A percentile compares a stretch with the other conserved stretches of the same genome.
Evolutionary conservation across 306 rosid genomes (phyloP).

Genomic region (Quercus bicolor): DNA sequence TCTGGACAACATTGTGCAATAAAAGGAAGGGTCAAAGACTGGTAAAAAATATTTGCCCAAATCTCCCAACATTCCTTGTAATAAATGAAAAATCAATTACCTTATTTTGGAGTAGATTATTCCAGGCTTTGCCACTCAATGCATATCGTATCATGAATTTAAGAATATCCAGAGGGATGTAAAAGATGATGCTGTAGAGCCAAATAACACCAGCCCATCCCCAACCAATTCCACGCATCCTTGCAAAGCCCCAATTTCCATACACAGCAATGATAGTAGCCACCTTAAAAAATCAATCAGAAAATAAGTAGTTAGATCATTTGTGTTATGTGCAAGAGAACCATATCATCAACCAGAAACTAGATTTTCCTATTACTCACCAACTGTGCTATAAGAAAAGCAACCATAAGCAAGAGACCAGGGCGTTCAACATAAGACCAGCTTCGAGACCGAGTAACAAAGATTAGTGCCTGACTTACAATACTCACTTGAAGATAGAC

Average conservation of each 20-base stretch:
- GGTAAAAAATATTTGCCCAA: background rate
- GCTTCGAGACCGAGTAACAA: conserved; percentile 81
- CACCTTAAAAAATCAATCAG: conserved; percentile 24
- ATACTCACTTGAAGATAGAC: conserved; percentile 90
- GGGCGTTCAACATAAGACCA: conserved; percentile 90
- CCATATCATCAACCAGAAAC: background rate
- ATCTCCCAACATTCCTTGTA: no score
- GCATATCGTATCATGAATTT: conserved; percentile 66
- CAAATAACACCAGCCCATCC: conserved; percentile 92
- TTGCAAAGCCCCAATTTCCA: conserved; percentile 74
- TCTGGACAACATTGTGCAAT: conserved; percentile 19
- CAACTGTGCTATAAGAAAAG: conserved; percentile 70
- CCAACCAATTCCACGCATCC: conserved; percentile 76
- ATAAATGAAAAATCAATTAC: conserved; percentile 21
- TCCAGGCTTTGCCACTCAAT: conserved; percentile 86
- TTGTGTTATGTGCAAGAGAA: background rate
- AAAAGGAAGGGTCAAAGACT: background rate
- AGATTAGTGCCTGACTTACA: conserved; percentile 89
- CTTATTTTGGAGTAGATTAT: conserved; percentile 57
- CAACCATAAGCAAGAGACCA: conserved; percentile 50
- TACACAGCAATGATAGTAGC: conserved; percentile 82
- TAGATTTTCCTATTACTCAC: conserved; percentile 33
- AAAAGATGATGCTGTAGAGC: conserved; percentile 68
- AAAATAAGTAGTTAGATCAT: background rate
- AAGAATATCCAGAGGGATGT: conserved; percentile 67